Percentiles rank a stretch among this genome's conserved stretches.
Evolutionary conservation across 345 rosid genomes (phyloP).

Genomic region (Mercurialis annua): DNA sequence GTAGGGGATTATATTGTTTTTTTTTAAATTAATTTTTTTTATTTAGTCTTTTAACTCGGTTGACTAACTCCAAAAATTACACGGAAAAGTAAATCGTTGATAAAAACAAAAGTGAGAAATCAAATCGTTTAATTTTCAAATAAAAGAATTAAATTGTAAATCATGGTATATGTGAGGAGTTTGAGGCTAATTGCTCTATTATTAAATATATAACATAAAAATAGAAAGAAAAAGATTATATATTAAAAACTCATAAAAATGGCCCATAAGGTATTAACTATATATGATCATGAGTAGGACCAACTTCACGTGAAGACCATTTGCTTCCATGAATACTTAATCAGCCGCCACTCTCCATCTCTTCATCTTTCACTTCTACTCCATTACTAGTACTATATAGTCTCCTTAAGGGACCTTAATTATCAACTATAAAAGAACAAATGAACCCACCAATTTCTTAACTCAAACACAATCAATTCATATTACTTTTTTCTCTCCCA

Average conservation of each 20-base stretch:
- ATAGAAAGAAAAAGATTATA: no score
- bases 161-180: no score
- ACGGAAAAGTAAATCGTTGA: no score
- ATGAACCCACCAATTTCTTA: background rate
- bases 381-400: background rate
- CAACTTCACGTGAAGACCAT: conserved; percentile 25
- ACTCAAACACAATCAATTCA: background rate
- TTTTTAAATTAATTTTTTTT: no score
- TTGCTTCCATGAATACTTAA: background rate
- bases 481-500: background rate
- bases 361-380: background rate
- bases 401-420: background rate
- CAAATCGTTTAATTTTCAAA: no score
- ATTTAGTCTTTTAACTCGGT: no score
- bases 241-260: background rate
- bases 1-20: no score
- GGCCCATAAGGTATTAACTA: background rate
- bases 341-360: conserved; percentile 16
- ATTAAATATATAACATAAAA: no score
- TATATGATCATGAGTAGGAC: conserved; percentile 16
- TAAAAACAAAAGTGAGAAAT: no score
- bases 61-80: no score
- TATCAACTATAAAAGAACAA: conserved; percentile 3
- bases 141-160: no score
- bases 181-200: no score